A percentile compares a stretch with the other conserved stretches of the same genome.
phyloP scores from a whole-genome alignment of 1,139 yeast species.

The Diutina mesorugosa region DNA sequence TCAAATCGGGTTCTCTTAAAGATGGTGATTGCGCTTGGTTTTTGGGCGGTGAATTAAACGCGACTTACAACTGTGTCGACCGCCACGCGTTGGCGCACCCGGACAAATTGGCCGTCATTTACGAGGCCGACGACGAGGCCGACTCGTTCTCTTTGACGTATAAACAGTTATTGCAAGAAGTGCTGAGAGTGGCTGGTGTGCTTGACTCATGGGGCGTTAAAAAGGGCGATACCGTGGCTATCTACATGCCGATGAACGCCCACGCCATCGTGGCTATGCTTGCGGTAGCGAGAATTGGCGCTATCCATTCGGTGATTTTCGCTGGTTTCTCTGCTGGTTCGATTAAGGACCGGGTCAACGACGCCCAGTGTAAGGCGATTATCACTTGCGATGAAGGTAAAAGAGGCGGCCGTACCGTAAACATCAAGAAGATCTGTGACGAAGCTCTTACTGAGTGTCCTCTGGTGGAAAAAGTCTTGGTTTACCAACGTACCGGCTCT shows the following conservation, averaged over 20 bases:
- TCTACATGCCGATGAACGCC: conserved; percentile 94
- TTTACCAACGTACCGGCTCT: conserved; percentile 76
- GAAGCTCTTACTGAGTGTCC: conserved; percentile 79
- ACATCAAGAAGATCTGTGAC: conserved; percentile 88
- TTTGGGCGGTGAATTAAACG: conserved; percentile 84
- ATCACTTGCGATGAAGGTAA: conserved; percentile 94
- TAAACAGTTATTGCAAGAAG: conserved; percentile 78
- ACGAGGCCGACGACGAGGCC: conserved; percentile 88
- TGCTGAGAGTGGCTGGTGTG: conserved; percentile 80
- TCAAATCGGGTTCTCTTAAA: conserved; percentile 57
- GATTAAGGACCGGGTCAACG: conserved; percentile 77
- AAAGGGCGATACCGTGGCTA: conserved; percentile 94
- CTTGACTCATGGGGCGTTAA: conserved; percentile 75
- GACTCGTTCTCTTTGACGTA: conserved; percentile 68
- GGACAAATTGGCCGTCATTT: conserved; percentile 77
- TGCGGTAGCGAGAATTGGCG: conserved; percentile 92
- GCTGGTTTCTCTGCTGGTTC: conserved; percentile 97
- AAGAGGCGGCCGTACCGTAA: conserved; percentile 89
- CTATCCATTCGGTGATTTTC: conserved; percentile 89
- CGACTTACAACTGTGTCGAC: conserved; percentile 92
- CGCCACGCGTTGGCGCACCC: conserved; percentile 87
- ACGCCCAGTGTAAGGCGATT: conserved; percentile 79
- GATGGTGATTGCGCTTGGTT: conserved; percentile 91
- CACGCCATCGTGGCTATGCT: conserved; percentile 91
- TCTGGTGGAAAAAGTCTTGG: conserved; percentile 69